Conservation (phyloP, 2,329 filamentous ascomycete species). For the Neonectria faginata region DNA sequence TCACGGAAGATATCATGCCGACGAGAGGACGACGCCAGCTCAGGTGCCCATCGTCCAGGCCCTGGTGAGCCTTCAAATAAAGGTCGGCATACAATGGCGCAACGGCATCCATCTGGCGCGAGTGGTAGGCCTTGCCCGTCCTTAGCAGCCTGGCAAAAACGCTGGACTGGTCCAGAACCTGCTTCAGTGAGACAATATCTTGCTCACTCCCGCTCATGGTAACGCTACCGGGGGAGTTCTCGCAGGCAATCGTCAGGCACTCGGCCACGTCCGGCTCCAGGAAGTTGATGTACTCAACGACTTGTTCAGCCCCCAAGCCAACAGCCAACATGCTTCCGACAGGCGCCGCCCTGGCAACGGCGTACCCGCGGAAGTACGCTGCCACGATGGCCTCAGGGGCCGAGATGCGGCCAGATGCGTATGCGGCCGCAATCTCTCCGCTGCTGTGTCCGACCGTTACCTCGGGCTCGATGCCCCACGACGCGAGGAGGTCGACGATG, state of each 20-base stretch:
- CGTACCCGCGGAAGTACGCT: slow-evolving; percentile 48
- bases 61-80: too few species aligned
- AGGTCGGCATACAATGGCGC: too few species aligned
- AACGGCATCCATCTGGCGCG: too few species aligned
- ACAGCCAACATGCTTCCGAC: slow-evolving; percentile 12
- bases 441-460: slow-evolving; percentile 34
- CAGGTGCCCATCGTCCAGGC: too few species aligned
- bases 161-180: too few species aligned
- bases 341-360: neutral
- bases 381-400: slow-evolving; percentile 43
- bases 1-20: too few species aligned
- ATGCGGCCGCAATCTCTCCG: slow-evolving; percentile 37
- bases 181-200: too few species aligned
- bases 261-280: neutral
- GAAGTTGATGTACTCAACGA: slow-evolving; percentile 2
- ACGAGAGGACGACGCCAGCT: too few species aligned
- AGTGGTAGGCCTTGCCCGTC: too few species aligned
- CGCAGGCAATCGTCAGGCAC: slow-evolving; percentile 7
- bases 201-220: too few species aligned
- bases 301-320: slow-evolving; percentile 4
- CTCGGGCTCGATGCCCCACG: slow-evolving; percentile 30
- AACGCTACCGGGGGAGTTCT: too few species aligned
- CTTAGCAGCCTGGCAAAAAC: too few species aligned
- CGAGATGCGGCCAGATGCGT: slow-evolving; percentile 25
- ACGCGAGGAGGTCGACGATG: slow-evolving; percentile 45